Percentiles rank a stretch among this genome's conserved stretches.
Evolutionary conservation across 345 rosid genomes (phyloP).

Genomic region (Erysimum cheiranthoides): DNA sequence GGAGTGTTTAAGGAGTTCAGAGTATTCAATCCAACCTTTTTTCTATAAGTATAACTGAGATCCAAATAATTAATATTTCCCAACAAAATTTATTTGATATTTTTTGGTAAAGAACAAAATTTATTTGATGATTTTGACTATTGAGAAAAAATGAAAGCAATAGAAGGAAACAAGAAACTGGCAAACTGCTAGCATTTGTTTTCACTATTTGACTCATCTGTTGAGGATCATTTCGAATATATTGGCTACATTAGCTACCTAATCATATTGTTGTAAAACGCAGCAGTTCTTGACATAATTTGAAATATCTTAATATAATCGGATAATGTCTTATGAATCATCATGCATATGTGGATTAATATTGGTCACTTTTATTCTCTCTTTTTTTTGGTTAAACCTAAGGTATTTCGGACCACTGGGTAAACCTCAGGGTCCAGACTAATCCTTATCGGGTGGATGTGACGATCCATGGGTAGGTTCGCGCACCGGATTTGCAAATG

Average conservation of each 20-base stretch:
- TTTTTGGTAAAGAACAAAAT: too few species aligned
- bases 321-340: constrained; percentile 13
- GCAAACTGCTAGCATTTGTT: neutral
- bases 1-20: neutral
- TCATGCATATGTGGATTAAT: constrained; percentile 5
- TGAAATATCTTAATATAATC: neutral
- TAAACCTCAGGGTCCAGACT: too few species aligned
- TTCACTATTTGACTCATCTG: neutral
- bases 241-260: too few species aligned
- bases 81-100: neutral
- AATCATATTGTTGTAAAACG: neutral
- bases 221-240: neutral
- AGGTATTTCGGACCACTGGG: too few species aligned
- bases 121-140: neutral
- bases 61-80: neutral
- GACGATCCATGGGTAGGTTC: too few species aligned
- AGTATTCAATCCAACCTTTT: neutral
- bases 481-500: too few species aligned
- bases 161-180: neutral
- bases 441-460: too few species aligned
- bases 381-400: too few species aligned
- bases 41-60: neutral
- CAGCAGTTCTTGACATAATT: neutral
- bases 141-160: neutral
- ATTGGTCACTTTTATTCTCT: neutral